phyloP scores from a whole-genome alignment of 2,329 filamentous ascomycete genomes.

The Helminthosporium solani region DNA sequence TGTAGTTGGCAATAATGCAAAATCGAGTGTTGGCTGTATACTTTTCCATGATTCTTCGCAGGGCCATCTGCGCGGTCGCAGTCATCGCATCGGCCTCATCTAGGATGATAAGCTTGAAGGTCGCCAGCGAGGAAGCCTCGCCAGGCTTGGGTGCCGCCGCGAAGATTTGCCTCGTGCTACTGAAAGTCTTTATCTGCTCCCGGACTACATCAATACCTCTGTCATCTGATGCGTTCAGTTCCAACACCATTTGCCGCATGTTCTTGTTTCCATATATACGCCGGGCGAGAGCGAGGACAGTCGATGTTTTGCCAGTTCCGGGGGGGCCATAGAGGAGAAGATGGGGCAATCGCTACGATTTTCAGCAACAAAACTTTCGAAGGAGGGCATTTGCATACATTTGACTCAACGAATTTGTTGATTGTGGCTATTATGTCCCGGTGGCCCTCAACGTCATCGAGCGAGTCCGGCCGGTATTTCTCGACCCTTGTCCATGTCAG shows the following conservation, averaged over 20 bases:
- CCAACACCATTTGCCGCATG: conserved; percentile 97
- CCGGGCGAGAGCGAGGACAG: conserved; percentile 86
- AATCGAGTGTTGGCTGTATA: conserved; percentile 98
- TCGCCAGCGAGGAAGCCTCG: conserved; percentile 58
- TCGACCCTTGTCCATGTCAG: conserved; percentile 68
- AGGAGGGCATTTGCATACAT: conserved; percentile 51
- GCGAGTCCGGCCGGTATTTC: conserved; percentile 87
- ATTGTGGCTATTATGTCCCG: conserved; percentile 97
- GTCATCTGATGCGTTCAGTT: conserved; percentile 96
- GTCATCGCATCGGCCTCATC: conserved; percentile 99
- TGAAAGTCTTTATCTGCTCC: conserved; percentile 99
- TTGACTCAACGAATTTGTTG: conserved; percentile 94
- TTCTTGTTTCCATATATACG: conserved; percentile 90
- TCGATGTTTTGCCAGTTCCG: conserved; percentile 96
- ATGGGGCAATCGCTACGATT: conserved; percentile 73
- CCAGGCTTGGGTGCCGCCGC: conserved; percentile 56
- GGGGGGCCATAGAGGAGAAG: conserved; percentile 95
- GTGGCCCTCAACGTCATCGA: conserved; percentile 92
- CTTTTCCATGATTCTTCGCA: conserved; percentile 97
- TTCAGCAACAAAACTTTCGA: conserved; percentile 10
- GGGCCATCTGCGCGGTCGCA: conserved; percentile 95
- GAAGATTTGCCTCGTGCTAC: conserved; percentile 97
- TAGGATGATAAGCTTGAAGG: conserved; percentile 93
- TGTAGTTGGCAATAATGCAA: conserved; percentile 98
- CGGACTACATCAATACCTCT: conserved; percentile 92